Percentiles rank a stretch among this genome's conserved stretches.
phyloP scores from a whole-genome alignment of 2,329 filamentous ascomycete species.

The Microdochium nivale region DNA sequence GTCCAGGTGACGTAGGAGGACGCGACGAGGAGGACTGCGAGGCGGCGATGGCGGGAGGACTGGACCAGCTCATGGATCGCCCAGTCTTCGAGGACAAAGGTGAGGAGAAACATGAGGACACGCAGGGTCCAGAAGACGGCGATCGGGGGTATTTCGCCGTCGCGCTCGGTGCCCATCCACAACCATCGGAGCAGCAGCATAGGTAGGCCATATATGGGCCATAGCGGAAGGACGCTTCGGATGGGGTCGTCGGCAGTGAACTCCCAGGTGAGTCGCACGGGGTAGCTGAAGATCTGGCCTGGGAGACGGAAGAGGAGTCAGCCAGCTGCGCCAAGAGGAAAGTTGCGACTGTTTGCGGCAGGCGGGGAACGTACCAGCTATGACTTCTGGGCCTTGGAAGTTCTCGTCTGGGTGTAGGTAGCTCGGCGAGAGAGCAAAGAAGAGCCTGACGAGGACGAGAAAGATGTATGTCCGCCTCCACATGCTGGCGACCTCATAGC shows the following conservation, averaged over 20 bases:
- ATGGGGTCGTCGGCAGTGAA: conserved; percentile 84
- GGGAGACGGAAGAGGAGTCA: conserved; percentile 3
- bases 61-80: conserved; percentile 86
- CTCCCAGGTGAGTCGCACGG: conserved; percentile 87
- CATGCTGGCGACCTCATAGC: conserved; percentile 43
- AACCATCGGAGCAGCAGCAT: conserved; percentile 91
- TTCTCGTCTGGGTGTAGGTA: conserved; percentile 98
- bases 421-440: conserved; percentile 88
- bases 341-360: not conserved
- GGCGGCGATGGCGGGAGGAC: conserved; percentile 60
- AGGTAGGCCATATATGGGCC: conserved; percentile 88
- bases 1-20: conserved; percentile 99
- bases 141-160: conserved; percentile 71
- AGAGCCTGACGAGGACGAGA: conserved; percentile 78
- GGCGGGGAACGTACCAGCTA: conserved; percentile 62
- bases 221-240: conserved; percentile 92
- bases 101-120: conserved; percentile 85
- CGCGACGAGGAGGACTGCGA: conserved; percentile 76
- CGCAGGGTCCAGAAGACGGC: conserved; percentile 85
- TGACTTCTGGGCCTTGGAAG: conserved; percentile 96
- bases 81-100: conserved; percentile 97
- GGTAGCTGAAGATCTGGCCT: conserved; percentile 92
- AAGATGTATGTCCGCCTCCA: conserved; percentile 86
- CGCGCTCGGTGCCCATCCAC: conserved; percentile 74
- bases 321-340: not conserved